Conservation (phyloP, 257 asterid genomes). For the Thymus mandschuricus region DNA sequence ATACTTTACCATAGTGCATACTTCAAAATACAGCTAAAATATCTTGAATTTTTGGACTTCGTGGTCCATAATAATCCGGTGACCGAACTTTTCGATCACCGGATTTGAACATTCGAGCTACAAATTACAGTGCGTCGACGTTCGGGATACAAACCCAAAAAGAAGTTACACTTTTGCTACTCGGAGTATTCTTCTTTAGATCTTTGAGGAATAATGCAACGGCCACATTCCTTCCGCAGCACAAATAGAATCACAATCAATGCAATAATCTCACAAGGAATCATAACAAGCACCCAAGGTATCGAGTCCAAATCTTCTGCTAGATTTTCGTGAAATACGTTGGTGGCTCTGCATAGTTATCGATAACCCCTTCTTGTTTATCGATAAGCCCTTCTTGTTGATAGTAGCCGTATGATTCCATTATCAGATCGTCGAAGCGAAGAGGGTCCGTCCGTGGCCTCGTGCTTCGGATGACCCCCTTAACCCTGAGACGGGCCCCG, state of each 20-base stretch:
- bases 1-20: too few species aligned
- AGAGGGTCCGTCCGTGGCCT: constrained; percentile 41
- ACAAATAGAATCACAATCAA: constrained; percentile 55
- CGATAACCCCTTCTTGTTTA: too few species aligned
- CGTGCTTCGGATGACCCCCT: constrained; percentile 42
- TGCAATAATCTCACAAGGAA: constrained; percentile 52
- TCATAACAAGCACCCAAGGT: constrained; percentile 61
- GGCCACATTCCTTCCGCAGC: constrained; percentile 70
- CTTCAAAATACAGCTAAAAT: too few species aligned
- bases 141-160: too few species aligned
- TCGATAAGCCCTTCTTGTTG: neutral
- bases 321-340: constrained; percentile 61
- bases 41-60: too few species aligned
- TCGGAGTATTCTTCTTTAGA: constrained; percentile 29
- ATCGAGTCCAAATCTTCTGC: constrained; percentile 62
- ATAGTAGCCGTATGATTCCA: constrained; percentile 38
- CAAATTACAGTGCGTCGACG: too few species aligned
- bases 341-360: neutral
- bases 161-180: too few species aligned
- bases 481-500: neutral
- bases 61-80: too few species aligned
- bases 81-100: too few species aligned
- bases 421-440: constrained; percentile 41
- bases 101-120: too few species aligned
- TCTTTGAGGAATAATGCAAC: constrained; percentile 52